These are phyloP conservation scores for Aspergillus niger DNA, from an alignment of 2,329 filamentous ascomycete species.

Conservation along the genomic window DNA sequence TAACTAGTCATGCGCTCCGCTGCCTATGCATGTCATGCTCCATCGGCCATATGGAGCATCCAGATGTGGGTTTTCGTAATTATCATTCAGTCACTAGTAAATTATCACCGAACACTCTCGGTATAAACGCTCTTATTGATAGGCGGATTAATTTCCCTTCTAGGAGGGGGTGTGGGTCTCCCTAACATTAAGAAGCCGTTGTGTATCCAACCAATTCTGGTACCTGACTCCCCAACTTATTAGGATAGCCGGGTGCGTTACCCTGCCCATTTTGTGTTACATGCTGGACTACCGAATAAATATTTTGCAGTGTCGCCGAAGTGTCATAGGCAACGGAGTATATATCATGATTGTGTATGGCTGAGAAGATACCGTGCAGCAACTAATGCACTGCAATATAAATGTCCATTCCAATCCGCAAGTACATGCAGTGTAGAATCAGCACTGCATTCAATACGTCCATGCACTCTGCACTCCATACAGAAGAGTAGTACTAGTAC, in stretches of 20 bases:
- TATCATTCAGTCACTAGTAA: not conserved
- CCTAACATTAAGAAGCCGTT: not conserved
- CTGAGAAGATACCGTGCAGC: not conserved
- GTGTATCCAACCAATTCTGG: not conserved
- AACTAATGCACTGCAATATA: not conserved
- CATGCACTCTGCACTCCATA: not conserved
- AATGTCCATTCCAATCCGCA: not conserved
- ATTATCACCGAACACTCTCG: not conserved
- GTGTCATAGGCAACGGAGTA: not conserved
- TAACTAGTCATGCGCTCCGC: not conserved
- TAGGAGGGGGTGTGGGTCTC: not conserved
- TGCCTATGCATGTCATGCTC: constrained; percentile 2
- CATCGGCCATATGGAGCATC: not conserved
- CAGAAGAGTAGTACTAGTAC: not conserved
- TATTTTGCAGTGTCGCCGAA: too few relatives aligned
- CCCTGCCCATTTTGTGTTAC: not conserved
- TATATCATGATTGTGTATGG: not conserved
- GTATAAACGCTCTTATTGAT: constrained; percentile 5
- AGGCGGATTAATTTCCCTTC: constrained; percentile 16
- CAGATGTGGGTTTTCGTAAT: not conserved
- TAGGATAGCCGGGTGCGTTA: not conserved
- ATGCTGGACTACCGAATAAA: not conserved
- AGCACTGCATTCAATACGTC: not conserved
- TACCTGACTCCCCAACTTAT: not conserved
- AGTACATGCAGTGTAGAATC: not conserved